Evolutionary conservation across 441 rosid genomes (phyloP).

Genomic region (Corymbia citriodora): DNA sequence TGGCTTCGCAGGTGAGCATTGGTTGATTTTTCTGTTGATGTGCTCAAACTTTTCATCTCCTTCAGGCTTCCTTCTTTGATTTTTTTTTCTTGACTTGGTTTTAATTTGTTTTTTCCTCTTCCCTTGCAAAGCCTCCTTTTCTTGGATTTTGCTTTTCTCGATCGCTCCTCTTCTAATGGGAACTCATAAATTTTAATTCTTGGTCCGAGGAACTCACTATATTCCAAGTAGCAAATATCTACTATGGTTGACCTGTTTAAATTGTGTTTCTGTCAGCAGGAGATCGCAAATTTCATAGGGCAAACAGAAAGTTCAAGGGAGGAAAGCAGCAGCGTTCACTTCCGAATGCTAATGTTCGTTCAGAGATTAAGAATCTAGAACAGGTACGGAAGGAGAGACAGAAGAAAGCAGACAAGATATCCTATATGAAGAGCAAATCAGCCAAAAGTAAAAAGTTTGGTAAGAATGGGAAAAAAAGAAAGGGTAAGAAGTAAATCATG

Average conservation of each 20-base stretch:
- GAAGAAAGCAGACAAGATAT: conserved; percentile 52
- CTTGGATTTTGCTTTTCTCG: neutral
- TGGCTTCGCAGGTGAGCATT: conserved; percentile 43
- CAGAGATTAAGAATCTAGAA: conserved; percentile 79
- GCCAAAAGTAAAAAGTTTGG: conserved; percentile 32
- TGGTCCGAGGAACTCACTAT: neutral
- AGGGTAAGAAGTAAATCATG: conserved; percentile 20
- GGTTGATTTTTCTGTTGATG: neutral
- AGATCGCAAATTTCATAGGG: conserved; percentile 21
- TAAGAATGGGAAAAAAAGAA: conserved; percentile 35
- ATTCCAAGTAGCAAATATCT: neutral
- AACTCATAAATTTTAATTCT: neutral
- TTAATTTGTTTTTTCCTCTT: neutral
- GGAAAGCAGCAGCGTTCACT: conserved; percentile 32
- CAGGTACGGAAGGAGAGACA: conserved; percentile 92
- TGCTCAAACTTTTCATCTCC: neutral
- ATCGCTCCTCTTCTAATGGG: neutral
- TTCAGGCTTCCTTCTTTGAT: neutral
- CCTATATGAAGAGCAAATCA: conserved; percentile 55
- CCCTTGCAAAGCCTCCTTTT: neutral
- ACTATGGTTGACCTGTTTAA: neutral
- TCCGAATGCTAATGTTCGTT: conserved; percentile 74
- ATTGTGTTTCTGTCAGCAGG: conserved; percentile 25
- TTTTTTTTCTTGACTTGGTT: neutral
- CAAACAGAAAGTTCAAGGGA: conserved; percentile 40